Conservation (phyloP, 805 yeast genomes). For the Wickerhamiella hasegawae region DNA sequence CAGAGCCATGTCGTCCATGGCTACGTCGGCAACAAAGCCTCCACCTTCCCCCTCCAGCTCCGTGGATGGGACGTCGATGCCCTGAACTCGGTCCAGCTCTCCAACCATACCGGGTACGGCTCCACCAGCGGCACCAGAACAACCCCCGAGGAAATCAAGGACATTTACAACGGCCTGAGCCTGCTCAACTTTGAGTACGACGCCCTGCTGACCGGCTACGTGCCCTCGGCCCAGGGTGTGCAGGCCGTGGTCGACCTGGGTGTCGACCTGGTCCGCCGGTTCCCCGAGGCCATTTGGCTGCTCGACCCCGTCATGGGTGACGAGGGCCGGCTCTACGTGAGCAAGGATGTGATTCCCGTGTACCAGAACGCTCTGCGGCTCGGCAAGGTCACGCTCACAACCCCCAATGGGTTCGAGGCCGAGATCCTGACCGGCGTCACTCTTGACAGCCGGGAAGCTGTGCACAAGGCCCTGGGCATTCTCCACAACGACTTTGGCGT, state of each 20-base stretch:
- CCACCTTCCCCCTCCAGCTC: conserved; percentile 75
- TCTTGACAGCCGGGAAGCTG: conserved; percentile 25
- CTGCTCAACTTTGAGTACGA: conserved; percentile 37
- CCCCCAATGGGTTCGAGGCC: conserved; percentile 85
- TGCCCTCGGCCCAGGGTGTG: conserved; percentile 47
- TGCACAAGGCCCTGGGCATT: conserved; percentile 30
- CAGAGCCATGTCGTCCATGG: conserved; percentile 95
- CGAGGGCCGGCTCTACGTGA: conserved; percentile 65
- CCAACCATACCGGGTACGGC: conserved; percentile 88
- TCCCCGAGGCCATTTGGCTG: conserved; percentile 32
- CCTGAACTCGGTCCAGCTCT: conserved; percentile 72
- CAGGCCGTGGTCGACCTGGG: conserved; percentile 32
- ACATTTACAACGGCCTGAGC: conserved; percentile 39
- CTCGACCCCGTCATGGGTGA: conserved; percentile 92
- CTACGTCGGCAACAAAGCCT: conserved; percentile 84
- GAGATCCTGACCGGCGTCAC: conserved; percentile 47
- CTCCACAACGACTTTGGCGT: conserved; percentile 36
- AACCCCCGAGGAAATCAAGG: conserved; percentile 29
- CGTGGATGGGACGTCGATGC: conserved; percentile 89
- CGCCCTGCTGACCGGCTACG: conserved; percentile 65
- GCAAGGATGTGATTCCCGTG: conserved; percentile 39
- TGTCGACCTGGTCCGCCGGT: conserved; percentile 18
- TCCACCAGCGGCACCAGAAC: conserved; percentile 42
- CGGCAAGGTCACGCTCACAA: conserved; percentile 49
- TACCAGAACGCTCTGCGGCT: conserved; percentile 31